Evolutionary conservation across 2,329 filamentous ascomycete genomes (phyloP).

Genomic region (Phialocephala sp.): DNA sequence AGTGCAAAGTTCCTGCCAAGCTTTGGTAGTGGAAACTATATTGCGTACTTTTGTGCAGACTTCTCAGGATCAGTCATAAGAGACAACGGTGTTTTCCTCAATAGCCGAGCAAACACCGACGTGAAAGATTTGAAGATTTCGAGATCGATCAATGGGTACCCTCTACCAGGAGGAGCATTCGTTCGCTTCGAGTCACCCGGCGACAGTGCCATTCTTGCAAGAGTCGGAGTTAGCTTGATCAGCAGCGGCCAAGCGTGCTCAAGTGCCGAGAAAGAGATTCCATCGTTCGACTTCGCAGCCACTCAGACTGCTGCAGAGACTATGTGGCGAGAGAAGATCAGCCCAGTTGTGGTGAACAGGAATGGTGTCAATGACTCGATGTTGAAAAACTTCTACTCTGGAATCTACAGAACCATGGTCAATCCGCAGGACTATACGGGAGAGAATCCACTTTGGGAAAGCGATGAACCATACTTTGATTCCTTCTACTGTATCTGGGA

Average conservation of each 20-base stretch:
- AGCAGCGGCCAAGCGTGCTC: slow-evolving; percentile 68
- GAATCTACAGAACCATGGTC: slow-evolving; percentile 72
- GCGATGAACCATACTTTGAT: slow-evolving; percentile 73
- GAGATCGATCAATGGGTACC: slow-evolving; percentile 58
- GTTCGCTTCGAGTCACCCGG: slow-evolving; percentile 60
- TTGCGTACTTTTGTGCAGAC: slow-evolving; percentile 70
- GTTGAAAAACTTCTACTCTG: slow-evolving; percentile 71
- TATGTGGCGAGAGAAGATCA: slow-evolving; percentile 66
- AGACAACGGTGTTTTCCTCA: slow-evolving; percentile 66
- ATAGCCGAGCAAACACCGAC: slow-evolving; percentile 58
- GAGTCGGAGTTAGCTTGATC: slow-evolving; percentile 74
- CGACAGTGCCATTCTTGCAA: slow-evolving; percentile 59
- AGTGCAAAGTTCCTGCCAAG: slow-evolving; percentile 66
- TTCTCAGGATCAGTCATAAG: slow-evolving; percentile 63
- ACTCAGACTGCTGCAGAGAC: slow-evolving; percentile 57
- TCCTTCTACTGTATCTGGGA: slow-evolving; percentile 78
- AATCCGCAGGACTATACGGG: slow-evolving; percentile 76
- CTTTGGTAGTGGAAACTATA: slow-evolving; percentile 67
- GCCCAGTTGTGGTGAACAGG: slow-evolving; percentile 58
- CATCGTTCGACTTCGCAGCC: slow-evolving; percentile 66
- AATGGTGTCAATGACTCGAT: slow-evolving; percentile 58
- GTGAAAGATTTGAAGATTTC: slow-evolving; percentile 56
- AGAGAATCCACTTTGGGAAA: slow-evolving; percentile 72
- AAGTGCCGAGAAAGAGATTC: slow-evolving; percentile 71
- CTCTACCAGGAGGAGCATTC: slow-evolving; percentile 66